phyloP scores from a whole-genome alignment of 306 rosid species.

The Trifolium repens region DNA sequence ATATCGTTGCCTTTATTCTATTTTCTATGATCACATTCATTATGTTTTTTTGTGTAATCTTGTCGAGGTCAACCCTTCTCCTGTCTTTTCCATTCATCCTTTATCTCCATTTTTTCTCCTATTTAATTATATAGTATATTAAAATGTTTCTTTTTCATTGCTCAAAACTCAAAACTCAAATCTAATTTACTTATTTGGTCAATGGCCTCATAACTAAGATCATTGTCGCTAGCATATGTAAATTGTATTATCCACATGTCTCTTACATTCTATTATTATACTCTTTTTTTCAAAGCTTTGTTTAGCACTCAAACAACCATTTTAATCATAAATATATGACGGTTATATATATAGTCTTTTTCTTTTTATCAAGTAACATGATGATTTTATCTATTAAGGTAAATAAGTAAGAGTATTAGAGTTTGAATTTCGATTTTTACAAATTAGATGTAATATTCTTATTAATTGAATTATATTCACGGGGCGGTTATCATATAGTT shows the following conservation, averaged over 20 bases:
- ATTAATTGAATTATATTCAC: no score
- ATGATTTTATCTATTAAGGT: no score
- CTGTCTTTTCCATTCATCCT: conserved; percentile 8
- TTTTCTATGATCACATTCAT: conserved; percentile 1
- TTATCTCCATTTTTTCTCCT: neutral
- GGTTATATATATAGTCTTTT: no score
- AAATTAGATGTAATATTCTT: no score
- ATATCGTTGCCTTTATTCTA: neutral
- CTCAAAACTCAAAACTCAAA: no score
- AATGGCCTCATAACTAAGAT: neutral
- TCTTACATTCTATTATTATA: neutral
- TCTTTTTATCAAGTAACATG: no score
- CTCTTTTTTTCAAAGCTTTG: no score
- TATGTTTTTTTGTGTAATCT: neutral
- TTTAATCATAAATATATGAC: no score
- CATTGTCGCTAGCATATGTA: neutral
- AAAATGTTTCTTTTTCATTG: neutral
- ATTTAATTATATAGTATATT: neutral
- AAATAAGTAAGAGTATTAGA: no score
- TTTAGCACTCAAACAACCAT: no score
- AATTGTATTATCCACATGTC: neutral
- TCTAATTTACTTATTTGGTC: neutral
- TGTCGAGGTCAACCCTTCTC: conserved; percentile 18
- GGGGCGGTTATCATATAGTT: no score
- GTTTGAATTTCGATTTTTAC: no score